Base-by-base conservation (phyloP, 2,329 filamentous ascomycete genomes). In the Phoma sp. region DNA sequence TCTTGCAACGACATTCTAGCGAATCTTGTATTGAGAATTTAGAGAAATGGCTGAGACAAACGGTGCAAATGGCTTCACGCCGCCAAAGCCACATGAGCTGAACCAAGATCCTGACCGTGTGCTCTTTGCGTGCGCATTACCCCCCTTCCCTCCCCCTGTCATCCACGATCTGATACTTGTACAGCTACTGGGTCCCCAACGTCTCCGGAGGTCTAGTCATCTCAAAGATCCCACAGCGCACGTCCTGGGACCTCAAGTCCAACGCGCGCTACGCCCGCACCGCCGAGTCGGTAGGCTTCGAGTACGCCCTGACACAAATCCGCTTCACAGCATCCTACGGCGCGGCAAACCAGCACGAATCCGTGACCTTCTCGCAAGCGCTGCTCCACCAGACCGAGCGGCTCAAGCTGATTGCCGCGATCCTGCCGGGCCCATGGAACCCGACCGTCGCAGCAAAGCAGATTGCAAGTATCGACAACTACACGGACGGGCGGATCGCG, bases 171-270 rank as follows among this genome's bases (percentile, higher is more conserved):
- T 48, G 25, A 48, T 23, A 2, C 22, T 2, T 7, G 11, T n/a
- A 29, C 39, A 77, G 75, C 8, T 82, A 82, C 66, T 83, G 80
- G 80, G 79, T 83, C 0, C 81, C 80, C 13, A 83, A 83, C 56
- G 81, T 83, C 4, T 82, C 79, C 0, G 81, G 80, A 25, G 80
- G 80, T 9, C 73, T 83, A 1, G 80, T 83, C 10, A 80, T 83
- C 36, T 79, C 75, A 55, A 83, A 82, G 59, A 82, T 83, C 45
- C 75, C 77, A 4, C 80, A 82, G 57, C 72, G 68, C 22, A 83
- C 80, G 0, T 71, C 68, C 37, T 83, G 80, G 80, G 79, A 80
- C 42, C 74, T 81, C 10, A 71, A 76, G 29, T 77, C 78, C 32
- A 83, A 83, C 60, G 66, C 81, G 11, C 72, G 67, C 39, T 83